A percentile compares a stretch with the other conserved stretches of the same genome.
Evolutionary conservation across 2,329 filamentous ascomycete genomes (phyloP).

Genomic region (Lasiodiplodia hormozganensis): DNA sequence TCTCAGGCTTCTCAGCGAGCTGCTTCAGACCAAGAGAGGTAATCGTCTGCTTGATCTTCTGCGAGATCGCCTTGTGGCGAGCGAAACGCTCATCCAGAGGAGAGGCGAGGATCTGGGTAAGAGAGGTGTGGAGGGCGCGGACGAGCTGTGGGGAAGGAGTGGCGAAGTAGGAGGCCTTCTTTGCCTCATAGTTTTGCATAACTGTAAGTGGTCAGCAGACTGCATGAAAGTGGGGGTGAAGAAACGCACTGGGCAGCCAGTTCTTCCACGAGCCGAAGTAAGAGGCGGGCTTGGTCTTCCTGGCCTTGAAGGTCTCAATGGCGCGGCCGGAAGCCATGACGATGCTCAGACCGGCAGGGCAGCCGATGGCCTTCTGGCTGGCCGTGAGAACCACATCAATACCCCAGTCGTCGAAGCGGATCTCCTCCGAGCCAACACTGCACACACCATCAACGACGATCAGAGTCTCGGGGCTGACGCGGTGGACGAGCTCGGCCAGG

Average conservation of each 20-base stretch:
- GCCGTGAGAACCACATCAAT: conserved; percentile 93
- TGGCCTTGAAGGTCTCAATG: conserved; percentile 77
- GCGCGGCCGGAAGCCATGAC: conserved; percentile 91
- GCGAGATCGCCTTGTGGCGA: conserved; percentile 77
- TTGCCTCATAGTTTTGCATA: conserved; percentile 98
- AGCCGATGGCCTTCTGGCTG: conserved; percentile 95
- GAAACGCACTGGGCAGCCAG: conserved; percentile 80
- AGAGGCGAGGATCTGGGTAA: conserved; percentile 82
- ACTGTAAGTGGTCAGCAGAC: conserved; percentile 58
- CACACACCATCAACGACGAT: conserved; percentile 95
- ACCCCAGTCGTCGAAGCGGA: conserved; percentile 93
- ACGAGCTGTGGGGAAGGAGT: conserved; percentile 94
- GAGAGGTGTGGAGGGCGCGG: conserved; percentile 87
- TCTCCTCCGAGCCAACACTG: conserved; percentile 95
- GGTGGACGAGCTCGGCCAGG: conserved; percentile 81
- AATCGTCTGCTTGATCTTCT: conserved; percentile 86
- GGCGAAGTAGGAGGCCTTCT: conserved; percentile 97
- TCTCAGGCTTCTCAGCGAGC: conserved; percentile 81
- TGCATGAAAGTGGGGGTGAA: background rate
- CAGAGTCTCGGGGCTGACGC: conserved; percentile 88
- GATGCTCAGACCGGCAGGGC: conserved; percentile 91
- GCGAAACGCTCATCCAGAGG: conserved; percentile 85
- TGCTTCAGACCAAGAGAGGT: conserved; percentile 84
- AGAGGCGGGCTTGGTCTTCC: conserved; percentile 81
- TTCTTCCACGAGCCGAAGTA: conserved; percentile 98